These are phyloP conservation scores for Cetraspora pellucida DNA, from an alignment of 192 early-diverging fungal species.

Conservation along the genomic window DNA sequence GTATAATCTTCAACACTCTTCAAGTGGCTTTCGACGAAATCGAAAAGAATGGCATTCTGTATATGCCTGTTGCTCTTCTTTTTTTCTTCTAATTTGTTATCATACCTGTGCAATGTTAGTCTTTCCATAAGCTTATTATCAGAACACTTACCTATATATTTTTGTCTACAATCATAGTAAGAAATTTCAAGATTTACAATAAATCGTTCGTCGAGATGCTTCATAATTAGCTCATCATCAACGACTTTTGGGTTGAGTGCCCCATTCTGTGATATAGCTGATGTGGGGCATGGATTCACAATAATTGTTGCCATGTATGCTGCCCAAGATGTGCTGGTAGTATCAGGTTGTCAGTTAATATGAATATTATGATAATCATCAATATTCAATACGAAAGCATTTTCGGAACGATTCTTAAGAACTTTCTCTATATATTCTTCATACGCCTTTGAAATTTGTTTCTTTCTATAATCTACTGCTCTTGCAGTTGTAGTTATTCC, in stretches of 20 bases:
- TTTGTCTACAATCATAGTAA: too few relatives aligned
- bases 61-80: slow-evolving; percentile 3
- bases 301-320: background rate
- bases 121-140: too few relatives aligned
- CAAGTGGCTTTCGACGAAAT: slow-evolving; percentile 9
- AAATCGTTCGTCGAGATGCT: too few relatives aligned
- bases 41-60: slow-evolving; percentile 25
- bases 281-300: slow-evolving; percentile 5
- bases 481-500: too few relatives aligned
- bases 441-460: background rate
- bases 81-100: slow-evolving; percentile 12
- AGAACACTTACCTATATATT: too few relatives aligned
- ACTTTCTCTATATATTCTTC: background rate
- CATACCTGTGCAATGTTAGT: slow-evolving; percentile 12
- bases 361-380: background rate
- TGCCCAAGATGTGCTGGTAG: slow-evolving; percentile 21
- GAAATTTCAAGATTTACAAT: too few relatives aligned
- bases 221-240: too few relatives aligned
- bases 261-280: background rate
- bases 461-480: too few relatives aligned
- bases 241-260: too few relatives aligned
- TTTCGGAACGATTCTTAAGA: background rate
- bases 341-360: slow-evolving; percentile 5
- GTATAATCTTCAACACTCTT: slow-evolving; percentile 12
- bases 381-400: background rate